These are phyloP conservation scores for Galium porrigens DNA, from an alignment of 305 asterid species.

Conservation along the genomic window DNA sequence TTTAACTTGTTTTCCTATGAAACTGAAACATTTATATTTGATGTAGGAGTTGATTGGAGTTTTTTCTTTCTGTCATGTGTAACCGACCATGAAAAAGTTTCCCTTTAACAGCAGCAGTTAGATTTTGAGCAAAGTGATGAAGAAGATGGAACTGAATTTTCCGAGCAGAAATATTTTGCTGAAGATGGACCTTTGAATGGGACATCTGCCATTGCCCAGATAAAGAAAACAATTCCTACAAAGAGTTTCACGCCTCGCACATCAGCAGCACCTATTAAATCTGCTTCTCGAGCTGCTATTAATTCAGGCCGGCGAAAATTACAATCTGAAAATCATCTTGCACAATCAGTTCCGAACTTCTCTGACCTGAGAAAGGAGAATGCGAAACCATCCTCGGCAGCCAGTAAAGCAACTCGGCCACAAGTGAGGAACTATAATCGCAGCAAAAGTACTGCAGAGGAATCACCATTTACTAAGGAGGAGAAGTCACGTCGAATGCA, in stretches of 20 bases:
- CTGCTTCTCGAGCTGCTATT: constrained; percentile 41
- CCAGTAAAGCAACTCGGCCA: constrained; percentile 41
- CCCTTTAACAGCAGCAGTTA: constrained; percentile 53
- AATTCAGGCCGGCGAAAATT: constrained; percentile 48
- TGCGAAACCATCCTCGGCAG: constrained; percentile 54
- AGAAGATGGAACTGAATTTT: constrained; percentile 41
- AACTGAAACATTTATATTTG: constrained; percentile 15
- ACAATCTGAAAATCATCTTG: constrained; percentile 68
- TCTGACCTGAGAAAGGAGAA: constrained; percentile 58
- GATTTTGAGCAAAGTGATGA: constrained; percentile 55
- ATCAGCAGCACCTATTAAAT: constrained; percentile 39
- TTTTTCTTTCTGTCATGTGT: constrained; percentile 32
- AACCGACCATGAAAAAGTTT: constrained; percentile 41
- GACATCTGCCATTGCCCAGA: constrained; percentile 28
- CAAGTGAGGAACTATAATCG: constrained; percentile 52
- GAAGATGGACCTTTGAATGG: constrained; percentile 30
- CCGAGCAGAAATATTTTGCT: constrained; percentile 25
- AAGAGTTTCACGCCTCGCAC: constrained; percentile 45
- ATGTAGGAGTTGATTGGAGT: constrained; percentile 25
- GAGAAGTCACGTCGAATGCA: constrained; percentile 47
- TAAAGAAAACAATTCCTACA: constrained; percentile 43
- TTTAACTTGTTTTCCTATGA: constrained; percentile 24
- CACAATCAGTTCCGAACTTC: constrained; percentile 60
- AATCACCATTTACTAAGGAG: constrained; percentile 39
- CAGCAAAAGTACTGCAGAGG: constrained; percentile 54